A percentile compares a stretch with the other conserved stretches of the same genome.
These are phyloP conservation scores for Aspergillus conjunctus DNA, from an alignment of 495 filamentous ascomycete species.

Conservation along the genomic window DNA sequence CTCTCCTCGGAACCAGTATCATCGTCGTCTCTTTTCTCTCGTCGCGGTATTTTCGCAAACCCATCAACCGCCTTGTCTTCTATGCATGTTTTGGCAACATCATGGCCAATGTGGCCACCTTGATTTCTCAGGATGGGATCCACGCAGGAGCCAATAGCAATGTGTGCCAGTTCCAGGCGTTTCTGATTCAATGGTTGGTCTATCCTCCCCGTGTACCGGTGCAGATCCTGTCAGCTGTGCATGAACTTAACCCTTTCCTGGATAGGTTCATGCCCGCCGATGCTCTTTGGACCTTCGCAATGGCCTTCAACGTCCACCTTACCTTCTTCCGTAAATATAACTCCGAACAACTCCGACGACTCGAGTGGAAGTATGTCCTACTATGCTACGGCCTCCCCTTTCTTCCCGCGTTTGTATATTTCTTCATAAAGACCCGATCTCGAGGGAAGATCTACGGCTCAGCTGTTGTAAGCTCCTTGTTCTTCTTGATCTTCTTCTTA, in stretches of 20 bases:
- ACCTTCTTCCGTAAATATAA: conserved; percentile 81
- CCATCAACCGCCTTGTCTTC: conserved; percentile 88
- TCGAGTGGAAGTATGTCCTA: conserved; percentile 73
- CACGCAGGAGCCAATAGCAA: conserved; percentile 42
- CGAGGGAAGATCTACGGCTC: conserved; percentile 70
- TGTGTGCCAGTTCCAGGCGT: conserved; percentile 76
- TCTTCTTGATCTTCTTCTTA: not conserved
- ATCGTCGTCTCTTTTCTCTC: conserved; percentile 71
- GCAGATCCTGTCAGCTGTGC: not conserved
- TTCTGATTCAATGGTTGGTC: conserved; percentile 70
- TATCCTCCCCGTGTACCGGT: not conserved
- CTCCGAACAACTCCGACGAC: conserved; percentile 61
- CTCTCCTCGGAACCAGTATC: conserved; percentile 70
- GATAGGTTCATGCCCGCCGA: conserved; percentile 74
- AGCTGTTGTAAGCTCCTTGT: conserved; percentile 54
- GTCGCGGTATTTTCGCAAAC: conserved; percentile 58
- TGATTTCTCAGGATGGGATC: conserved; percentile 67
- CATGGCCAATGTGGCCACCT: conserved; percentile 74
- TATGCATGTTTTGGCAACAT: conserved; percentile 85
- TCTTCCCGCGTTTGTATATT: conserved; percentile 66
- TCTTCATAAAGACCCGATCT: conserved; percentile 57
- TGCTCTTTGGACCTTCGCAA: conserved; percentile 77
- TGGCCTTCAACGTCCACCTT: conserved; percentile 86
- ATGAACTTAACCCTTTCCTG: conserved; percentile 18
- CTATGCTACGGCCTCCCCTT: conserved; percentile 78